Base-by-base conservation (phyloP, 352 stramenopile genomes). In the Phytophthora hybrid region DNA sequence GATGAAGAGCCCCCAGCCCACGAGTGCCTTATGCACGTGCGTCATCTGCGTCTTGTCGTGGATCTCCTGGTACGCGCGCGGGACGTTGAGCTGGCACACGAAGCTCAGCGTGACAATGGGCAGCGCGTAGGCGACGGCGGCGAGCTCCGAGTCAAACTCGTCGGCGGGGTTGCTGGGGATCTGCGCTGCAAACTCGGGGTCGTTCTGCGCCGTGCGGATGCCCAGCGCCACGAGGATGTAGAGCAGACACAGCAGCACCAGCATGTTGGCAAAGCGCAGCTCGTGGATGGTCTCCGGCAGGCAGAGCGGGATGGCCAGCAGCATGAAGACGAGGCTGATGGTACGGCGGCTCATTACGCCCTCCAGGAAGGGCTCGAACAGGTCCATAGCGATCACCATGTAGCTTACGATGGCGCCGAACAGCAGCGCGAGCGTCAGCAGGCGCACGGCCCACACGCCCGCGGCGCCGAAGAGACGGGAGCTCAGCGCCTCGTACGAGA, bases 321-420 rank as follows among this genome's bases (percentile, higher is more conserved):
- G 68, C 49, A 84, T 82, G 66, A 94, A 94, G 53, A 92, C 62
- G 21, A 85, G 69, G 3, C 87, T 86, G 68, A 94, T 86, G 26
- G 78, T 82, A 41, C 69, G 83, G 64, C 89, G 87, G 56, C 84
- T 87, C 56, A 96, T 71, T 32, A 84, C 57, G 34, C 73, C 75
- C 51, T 66, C 60, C 23, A 94, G 75, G 39, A 96, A 96, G 21
- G 89, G 87, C 77, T 92, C 83, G 56, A 96, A 91, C 34, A 96
- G 78, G 62, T 96, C 89, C 84, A 93, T 94, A 26, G 84, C 83
- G 71, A 96, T 93, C 13, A 96, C 85, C 71, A 92, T 93, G 78
- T 94, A 94, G 77, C 82, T 93, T 46, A 96, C 82, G 37, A 93
- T 81, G 23, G 87, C 85, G 60, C 89, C 89, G 58, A 96, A 96